Evolutionary conservation across 2,329 filamentous ascomycete genomes (phyloP), one percentile per base, ranked within the genome.

Genomic region (Stagonosporopsis rhizophila): DNA sequence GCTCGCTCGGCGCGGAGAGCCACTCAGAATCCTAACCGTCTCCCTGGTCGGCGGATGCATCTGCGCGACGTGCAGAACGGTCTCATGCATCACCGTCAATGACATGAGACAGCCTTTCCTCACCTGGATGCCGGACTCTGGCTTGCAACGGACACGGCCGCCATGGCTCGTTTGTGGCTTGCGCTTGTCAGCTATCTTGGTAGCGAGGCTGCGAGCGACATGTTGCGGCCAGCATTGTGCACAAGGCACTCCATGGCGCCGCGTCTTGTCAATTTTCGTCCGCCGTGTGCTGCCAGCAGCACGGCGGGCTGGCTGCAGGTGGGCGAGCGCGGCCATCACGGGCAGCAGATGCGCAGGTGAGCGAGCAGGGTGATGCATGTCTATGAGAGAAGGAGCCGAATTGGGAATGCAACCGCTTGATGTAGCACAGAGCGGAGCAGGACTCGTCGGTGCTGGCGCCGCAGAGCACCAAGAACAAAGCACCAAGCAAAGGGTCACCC

Each of bases 371-470:
- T 40, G 58, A 56, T 49, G 56, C 32, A 30, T 52, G 57, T 50
- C 44, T 45, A 44, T 40, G 46, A 47, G 57, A 53, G 50, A 58
- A 25, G 15, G 25, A 17, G 39, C 42, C 44, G 52, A 55, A 53
- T 48, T 25, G 59, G 59, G 51, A 60, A 59, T 60, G 59, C 58
- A 60, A 44, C 61, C 59, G 63, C 58, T 48, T 22, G 44, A 53
- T 32, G 64, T 64, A 56, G 63, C 52, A 68, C 64, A 40, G 35
- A 20, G 48, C 57, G 41, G 60, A 62, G 52, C 40, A 64, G 51
- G 52, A 53, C 42, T 53, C 55, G 54, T 27, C 39, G 64, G 69
- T 69, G 70, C 64, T 67, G 69, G 69, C 69, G 65, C 65, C 59
- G 60, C 56, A 44, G 25, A 37, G 37, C 30, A 23, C n/a, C n/a